Conservation (phyloP, 192 early-diverging fungal genomes). For the Geranomyces variabilis region DNA sequence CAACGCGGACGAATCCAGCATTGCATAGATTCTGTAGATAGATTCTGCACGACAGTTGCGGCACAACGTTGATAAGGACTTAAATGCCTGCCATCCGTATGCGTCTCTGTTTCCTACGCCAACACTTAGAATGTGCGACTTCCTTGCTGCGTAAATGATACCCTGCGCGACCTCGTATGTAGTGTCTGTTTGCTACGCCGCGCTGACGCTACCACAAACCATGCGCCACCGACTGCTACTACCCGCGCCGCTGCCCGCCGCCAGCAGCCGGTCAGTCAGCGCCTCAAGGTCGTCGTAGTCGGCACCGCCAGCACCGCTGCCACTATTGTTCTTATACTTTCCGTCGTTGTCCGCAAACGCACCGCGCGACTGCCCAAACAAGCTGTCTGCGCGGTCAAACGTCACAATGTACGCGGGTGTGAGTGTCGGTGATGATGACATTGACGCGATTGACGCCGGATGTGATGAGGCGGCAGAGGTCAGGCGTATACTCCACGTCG, state of each 20-base stretch:
- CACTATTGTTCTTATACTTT: background rate
- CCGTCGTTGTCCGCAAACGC: too few relatives aligned
- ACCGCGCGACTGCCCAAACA: background rate
- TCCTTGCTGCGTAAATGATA: too few relatives aligned
- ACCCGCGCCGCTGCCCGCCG: background rate
- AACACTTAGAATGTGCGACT: too few relatives aligned
- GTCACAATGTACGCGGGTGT: background rate
- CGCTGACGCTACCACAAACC: background rate
- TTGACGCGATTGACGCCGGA: background rate
- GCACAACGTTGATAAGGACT: too few relatives aligned
- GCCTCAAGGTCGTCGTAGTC: background rate
- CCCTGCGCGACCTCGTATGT: too few relatives aligned
- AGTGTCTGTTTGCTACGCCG: too few relatives aligned
- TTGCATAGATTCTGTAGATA: too few relatives aligned
- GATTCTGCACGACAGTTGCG: too few relatives aligned
- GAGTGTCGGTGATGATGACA: background rate
- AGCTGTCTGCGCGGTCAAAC: conserved; percentile 16
- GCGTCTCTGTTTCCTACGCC: too few relatives aligned
- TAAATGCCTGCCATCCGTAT: too few relatives aligned
- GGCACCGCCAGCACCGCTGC: background rate
- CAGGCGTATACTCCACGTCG: background rate
- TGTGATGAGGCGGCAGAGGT: background rate
- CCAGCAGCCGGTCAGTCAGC: conserved; percentile 2
- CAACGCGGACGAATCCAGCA: too few relatives aligned
- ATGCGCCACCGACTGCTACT: background rate